Evolutionary conservation across 352 stramenopile genomes (phyloP), one percentile per base, ranked within the genome.

Genomic region (Elongisporangium anandrum): DNA sequence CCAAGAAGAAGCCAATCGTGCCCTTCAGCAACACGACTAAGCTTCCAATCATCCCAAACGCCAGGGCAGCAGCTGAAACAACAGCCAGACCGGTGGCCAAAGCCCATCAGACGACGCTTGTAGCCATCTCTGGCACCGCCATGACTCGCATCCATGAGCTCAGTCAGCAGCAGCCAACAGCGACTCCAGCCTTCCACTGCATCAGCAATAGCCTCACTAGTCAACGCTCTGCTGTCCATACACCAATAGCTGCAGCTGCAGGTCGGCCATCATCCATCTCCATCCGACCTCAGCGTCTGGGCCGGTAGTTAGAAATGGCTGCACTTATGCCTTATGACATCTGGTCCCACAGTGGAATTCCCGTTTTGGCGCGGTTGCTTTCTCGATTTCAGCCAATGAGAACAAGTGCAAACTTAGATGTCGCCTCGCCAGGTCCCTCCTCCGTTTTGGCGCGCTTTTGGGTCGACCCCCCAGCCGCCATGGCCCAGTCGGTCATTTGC

Each of bases 401-500:
- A 45, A 17, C 34, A 12, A 12, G 7, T 5, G 10, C 34, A 16
- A 17, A 45, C 8, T 45, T 23, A 63, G 5, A 52, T 60, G 38
- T 79, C 61, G 59, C 52, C 61, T 51, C 47, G 52, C 50, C 57
- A 8, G 7, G 16, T 19, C 24, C 41, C 59, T 13, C 53, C 39
- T 59, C 56, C 48, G 51, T 58, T 71, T 75, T 75, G 64, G 68
- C 68, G 68, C 68, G 68, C 60, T 68, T 71, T 80, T 67, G 63
- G 61, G 64, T 56, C 59, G 60, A 71, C 70, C 69, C 60, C 52
- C 52, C 60, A 58, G 54, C 64, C n/a, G n/a, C n/a, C n/a, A n/a
- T n/a, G n/a, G 56, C 47, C 57, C 66, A 83, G 73, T 81, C 65
- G 69, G 60, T 53, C 71, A 79, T 83, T 83, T 70, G 56, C 59